Evolutionary conservation across 441 rosid species (phyloP), one percentile per base, ranked within the genome.

Genomic region (Theobroma grandiflorum): DNA sequence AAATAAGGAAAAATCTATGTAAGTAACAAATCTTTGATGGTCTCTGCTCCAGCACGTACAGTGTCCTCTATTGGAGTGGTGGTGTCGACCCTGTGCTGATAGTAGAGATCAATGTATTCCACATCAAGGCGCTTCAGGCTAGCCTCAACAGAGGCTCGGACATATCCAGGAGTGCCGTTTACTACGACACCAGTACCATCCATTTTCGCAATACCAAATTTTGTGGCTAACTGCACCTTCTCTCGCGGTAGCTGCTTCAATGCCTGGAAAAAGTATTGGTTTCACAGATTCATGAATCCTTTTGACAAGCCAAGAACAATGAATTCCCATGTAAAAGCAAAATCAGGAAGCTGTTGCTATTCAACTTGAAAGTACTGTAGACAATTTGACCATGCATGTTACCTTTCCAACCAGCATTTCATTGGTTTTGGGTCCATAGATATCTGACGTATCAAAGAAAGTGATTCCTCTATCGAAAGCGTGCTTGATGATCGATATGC

Each of bases 371-470:
- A 20, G 31, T 26, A 26, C 31, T 67, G 1, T 61, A 26, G 12
- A 8, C 4, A 69, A 12, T 16, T 50, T 50, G 26, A 31, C 14
- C 42, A 15, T 33, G 33, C 16, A 53, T 35, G 31, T n/a, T 8
- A 87, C 90, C 88, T 87, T 87, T 68, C 95, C 92, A 8, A 88
- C 73, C 43, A 90, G 80, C 73, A 90, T 66, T 77, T 92, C 94
- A 78, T 88, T 88, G 16, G 90, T 55, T 58, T 57, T 14, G 53
- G 83, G 66, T 86, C 92, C 91, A 64, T 88, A 89, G 0, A 67
- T 45, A 85, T 91, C 92, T 35, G 95, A 84, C 66, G 91, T 88
- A 78, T 89, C 90, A 3, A 91, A 91, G 81, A 89, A 87, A 55
- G 90, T 88, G 80, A 89, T 77, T 67, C 91, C 94, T 64, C 71